Evolutionary conservation across 441 rosid genomes (phyloP).

Genomic region (Rhodomyrtus psidioides): DNA sequence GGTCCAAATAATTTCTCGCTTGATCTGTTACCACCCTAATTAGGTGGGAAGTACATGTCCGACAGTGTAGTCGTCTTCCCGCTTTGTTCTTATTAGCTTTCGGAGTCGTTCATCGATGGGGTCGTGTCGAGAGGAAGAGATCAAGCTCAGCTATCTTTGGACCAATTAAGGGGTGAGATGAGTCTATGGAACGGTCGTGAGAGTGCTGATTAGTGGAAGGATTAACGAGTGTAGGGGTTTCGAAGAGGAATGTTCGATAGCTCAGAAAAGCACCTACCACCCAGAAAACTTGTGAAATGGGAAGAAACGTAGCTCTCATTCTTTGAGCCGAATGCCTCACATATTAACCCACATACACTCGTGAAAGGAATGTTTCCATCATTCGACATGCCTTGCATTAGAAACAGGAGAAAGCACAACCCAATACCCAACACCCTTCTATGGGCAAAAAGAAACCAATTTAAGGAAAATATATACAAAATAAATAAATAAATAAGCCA

Average conservation of each 20-base stretch:
- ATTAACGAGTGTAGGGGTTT: slow-evolving; percentile 20
- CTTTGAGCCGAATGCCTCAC: slow-evolving; percentile 2
- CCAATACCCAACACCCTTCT: background rate
- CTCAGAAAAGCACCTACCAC: slow-evolving; percentile 29
- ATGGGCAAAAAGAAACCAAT: background rate
- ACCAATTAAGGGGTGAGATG: slow-evolving; percentile 6
- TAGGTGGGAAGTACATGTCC: slow-evolving; percentile 48
- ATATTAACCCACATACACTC: slow-evolving; percentile 11
- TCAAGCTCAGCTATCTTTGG: background rate
- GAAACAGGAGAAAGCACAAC: slow-evolving; percentile 24
- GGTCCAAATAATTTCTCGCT: slow-evolving; percentile 5
- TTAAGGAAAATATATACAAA: background rate
- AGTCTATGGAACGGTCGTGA: background rate
- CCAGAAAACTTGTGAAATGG: slow-evolving; percentile 22
- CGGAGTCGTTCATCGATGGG: slow-evolving; percentile 8
- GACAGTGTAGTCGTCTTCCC: slow-evolving; percentile 21
- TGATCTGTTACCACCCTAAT: slow-evolving; percentile 18
- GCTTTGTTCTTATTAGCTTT: slow-evolving; percentile 16
- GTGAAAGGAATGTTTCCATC: slow-evolving; percentile 21
- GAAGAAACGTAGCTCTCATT: slow-evolving; percentile 18
- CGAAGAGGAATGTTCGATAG: slow-evolving; percentile 1
- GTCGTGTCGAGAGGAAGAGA: background rate
- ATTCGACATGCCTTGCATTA: slow-evolving; percentile 23
- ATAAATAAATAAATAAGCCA: background rate
- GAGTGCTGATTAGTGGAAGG: background rate